Percentiles rank a stretch among this genome's conserved stretches.
These are phyloP conservation scores for Puccinia horiana DNA, from an alignment of 1,284 basidiomycete genomes.

Conservation along the genomic window DNA sequence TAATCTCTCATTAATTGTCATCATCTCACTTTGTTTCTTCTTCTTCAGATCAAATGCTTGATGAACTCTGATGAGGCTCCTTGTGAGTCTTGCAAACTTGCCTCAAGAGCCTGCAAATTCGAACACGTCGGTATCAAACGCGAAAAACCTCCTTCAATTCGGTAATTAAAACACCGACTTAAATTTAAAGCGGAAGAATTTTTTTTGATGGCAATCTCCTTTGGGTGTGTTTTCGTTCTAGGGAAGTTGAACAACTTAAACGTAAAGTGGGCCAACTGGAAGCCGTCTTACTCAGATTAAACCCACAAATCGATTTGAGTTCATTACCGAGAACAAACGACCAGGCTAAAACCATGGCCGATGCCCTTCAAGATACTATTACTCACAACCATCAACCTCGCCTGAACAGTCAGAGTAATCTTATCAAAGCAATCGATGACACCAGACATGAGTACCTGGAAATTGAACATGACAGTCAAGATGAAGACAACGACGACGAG, in stretches of 20 bases:
- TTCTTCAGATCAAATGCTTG: conserved; percentile 38
- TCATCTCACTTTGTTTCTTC: not conserved
- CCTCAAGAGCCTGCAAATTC: conserved; percentile 36
- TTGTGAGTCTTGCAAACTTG: conserved; percentile 34
- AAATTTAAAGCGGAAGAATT: not conserved
- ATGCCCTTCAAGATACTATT: not conserved
- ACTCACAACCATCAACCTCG: not conserved
- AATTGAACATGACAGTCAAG: not conserved
- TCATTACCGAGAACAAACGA: conserved; percentile 32
- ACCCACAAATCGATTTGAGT: conserved; percentile 22
- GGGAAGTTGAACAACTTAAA: conserved; percentile 36
- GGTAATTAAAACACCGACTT: not conserved
- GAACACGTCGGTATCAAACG: conserved; percentile 39
- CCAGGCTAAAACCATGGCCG: conserved; percentile 35
- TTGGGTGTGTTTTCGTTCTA: not conserved
- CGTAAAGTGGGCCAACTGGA: conserved; percentile 25
- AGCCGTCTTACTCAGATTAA: conserved; percentile 16
- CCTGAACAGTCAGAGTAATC: not conserved
- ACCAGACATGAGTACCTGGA: not conserved
- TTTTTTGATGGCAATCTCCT: not conserved
- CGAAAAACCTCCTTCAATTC: conserved; percentile 31
- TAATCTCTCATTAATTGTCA: no score
- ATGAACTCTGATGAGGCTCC: conserved; percentile 5
- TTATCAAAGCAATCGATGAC: not conserved
- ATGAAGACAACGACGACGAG: no score